phyloP scores from a whole-genome alignment of 2,329 filamentous ascomycete species.

The Pseudocercospora fuligena region DNA sequence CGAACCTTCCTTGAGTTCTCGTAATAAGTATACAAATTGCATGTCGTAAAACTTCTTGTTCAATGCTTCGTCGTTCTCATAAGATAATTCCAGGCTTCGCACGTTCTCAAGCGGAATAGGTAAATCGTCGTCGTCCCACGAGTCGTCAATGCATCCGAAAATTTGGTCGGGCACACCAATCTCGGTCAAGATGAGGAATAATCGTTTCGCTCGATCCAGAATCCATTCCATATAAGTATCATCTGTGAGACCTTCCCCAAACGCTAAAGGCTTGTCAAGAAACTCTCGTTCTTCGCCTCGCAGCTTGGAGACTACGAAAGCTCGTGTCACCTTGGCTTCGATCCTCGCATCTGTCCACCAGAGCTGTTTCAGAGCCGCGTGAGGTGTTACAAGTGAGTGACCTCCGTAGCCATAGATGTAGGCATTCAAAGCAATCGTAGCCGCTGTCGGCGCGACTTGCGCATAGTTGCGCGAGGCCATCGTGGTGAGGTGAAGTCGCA shows the following conservation, averaged over 20 bases:
- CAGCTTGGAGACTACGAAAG: conserved; percentile 69
- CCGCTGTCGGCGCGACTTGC: conserved; percentile 42
- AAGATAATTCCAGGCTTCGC: conserved; percentile 64
- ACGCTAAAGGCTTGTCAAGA: conserved; percentile 66
- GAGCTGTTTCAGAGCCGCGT: conserved; percentile 55
- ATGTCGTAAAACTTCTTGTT: conserved; percentile 71
- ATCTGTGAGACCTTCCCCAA: conserved; percentile 71
- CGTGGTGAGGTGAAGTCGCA: conserved; percentile 5
- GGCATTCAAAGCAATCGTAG: conserved; percentile 53
- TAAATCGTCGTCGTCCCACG: conserved; percentile 77
- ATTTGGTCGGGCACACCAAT: conserved; percentile 74
- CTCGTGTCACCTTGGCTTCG: conserved; percentile 69
- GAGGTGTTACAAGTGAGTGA: conserved; percentile 56
- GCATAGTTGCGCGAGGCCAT: conserved; percentile 43
- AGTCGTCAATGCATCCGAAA: conserved; percentile 74
- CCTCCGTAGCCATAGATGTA: conserved; percentile 57
- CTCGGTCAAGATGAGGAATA: conserved; percentile 74
- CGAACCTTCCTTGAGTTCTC: conserved; percentile 63
- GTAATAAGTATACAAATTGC: conserved; percentile 73
- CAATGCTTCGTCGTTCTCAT: conserved; percentile 64
- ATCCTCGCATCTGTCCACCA: conserved; percentile 77
- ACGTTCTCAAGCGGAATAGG: conserved; percentile 71
- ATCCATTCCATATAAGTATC: conserved; percentile 82
- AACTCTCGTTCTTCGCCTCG: conserved; percentile 65
- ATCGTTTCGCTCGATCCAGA: conserved; percentile 66